phyloP scores from a whole-genome alignment of 257 asterid species.

The Coffea canephora region DNA sequence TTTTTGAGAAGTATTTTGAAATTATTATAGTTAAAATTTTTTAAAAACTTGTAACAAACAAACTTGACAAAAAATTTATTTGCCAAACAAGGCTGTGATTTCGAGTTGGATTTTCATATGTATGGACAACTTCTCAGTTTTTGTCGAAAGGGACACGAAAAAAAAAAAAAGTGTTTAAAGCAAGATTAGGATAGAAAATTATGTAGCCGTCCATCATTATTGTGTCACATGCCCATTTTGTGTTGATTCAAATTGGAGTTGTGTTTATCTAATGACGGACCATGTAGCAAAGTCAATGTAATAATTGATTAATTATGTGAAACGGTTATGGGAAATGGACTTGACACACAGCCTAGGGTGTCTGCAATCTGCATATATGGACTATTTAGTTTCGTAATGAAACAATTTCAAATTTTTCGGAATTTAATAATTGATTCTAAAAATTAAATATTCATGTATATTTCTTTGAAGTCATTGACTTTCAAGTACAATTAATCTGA shows the following conservation, averaged over 20 bases:
- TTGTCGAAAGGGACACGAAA: background rate
- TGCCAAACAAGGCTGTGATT: background rate
- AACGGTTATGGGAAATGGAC: background rate
- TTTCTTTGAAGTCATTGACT: background rate
- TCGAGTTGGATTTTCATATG: too few species aligned
- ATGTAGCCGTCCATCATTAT: background rate
- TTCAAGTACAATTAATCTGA: background rate
- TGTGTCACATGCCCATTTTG: background rate
- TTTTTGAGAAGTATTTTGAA: too few species aligned
- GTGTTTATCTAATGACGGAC: too few species aligned
- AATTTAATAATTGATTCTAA: background rate
- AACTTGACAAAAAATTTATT: too few species aligned
- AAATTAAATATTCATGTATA: background rate
- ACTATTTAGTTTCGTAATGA: background rate
- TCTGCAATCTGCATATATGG: background rate
- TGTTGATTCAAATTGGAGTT: conserved; percentile 1
- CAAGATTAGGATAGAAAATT: background rate
- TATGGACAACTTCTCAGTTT: too few species aligned
- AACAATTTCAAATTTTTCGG: background rate
- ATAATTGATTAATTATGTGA: conserved; percentile 1
- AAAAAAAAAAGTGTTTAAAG: background rate
- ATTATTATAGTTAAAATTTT: too few species aligned
- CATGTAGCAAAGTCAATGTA: background rate
- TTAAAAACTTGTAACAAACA: too few species aligned
- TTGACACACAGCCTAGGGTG: background rate